Base-by-base conservation (phyloP, 257 asterid genomes). In the Solanum arcanum region DNA sequence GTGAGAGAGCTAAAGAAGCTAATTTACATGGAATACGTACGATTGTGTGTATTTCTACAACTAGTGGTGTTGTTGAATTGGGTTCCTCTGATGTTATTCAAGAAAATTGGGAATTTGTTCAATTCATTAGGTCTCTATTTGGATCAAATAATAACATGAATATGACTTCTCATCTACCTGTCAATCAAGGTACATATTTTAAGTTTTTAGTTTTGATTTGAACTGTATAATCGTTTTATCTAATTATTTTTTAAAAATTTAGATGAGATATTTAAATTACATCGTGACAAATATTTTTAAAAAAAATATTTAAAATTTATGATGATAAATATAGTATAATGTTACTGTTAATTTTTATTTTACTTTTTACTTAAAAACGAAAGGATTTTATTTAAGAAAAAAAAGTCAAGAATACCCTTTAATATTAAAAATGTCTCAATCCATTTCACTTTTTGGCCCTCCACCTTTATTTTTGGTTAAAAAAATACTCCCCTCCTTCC, bases 1-100 rank as follows among this genome's bases (percentile, higher is more conserved):
- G 86, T 3, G 88, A 84, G 11, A 91, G 94, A 83, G 92, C 91
- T 12, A 90, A 90, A 87, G 94, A 92, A 88, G 93, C 92, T 59
- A 86, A 86, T 5, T 72, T 90, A 21, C 90, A 88, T 62, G 93
- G 94, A 21, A 81, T 90, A 21, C 85, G 73, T 42, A 92, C 93
- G 4, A 75, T 90, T 33, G 90, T 88, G 20, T 90, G 88, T 85
- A 25, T 91, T 16, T 56, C 93, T 3, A 89, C 90, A n/a, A 41
- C 89, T 2, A 1, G 6, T 31, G 94, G 92, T 37, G 90, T 90
- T 29, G 62, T 91, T 39, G 94, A 92, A 46, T 76, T 92, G 69
- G 93, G 93, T n/a, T 92, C 94, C 33, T 78, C 83, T 5, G 88
- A 85, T 20, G 12, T 87, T 52, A 89, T 92, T 46, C 42, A 85